Evolutionary conservation across 805 yeast genomes (phyloP), one percentile per base, ranked within the genome.

Genomic region (Starmerella apis): DNA sequence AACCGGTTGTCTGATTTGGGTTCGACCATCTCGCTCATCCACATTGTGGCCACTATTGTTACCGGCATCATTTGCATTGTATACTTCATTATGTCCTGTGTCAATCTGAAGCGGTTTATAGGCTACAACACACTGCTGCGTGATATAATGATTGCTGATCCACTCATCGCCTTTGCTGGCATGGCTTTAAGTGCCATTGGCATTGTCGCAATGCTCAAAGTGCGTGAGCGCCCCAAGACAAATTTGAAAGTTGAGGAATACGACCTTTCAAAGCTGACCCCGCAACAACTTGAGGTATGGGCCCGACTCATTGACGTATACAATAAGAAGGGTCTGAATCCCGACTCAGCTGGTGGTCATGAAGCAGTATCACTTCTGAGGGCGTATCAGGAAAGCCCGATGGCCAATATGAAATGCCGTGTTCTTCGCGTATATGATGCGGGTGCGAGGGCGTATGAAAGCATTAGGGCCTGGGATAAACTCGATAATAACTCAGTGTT

Each of bases 381-480:
- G 49, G 65, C 68, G 1, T 66, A 64, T 47, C 50, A 59, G 4
- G 46, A 43, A 14, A 60, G 65, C 16, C 55, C 61, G 3, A 58
- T 63, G 52, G 52, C 46, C 3, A 53, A 53, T 18, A 58, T 66
- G 61, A 47, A 52, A 11, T 63, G 68, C 54, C 48, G 54, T 28
- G 68, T 66, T 4, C 52, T 66, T 18, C 58, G 69, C 8, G 65
- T 66, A 0, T 66, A 56, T 47, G 63, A 61, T 43, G 61, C 59
- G 4, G 56, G 57, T 11, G 24, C 47, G 2, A 49, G 50, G 42
- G 51, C 61, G 2, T 61, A 63, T 23, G 66, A 64, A 35, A 54
- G 53, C 46, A 59, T 62, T 32, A 48, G 59, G 19, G 67, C 65
- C 5, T 63, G 68, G 68, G 56, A 58, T 23, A 50, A 52, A 22